phyloP scores from a whole-genome alignment of 768 basidiomycete species.

The Strobilomyces confusus region DNA sequence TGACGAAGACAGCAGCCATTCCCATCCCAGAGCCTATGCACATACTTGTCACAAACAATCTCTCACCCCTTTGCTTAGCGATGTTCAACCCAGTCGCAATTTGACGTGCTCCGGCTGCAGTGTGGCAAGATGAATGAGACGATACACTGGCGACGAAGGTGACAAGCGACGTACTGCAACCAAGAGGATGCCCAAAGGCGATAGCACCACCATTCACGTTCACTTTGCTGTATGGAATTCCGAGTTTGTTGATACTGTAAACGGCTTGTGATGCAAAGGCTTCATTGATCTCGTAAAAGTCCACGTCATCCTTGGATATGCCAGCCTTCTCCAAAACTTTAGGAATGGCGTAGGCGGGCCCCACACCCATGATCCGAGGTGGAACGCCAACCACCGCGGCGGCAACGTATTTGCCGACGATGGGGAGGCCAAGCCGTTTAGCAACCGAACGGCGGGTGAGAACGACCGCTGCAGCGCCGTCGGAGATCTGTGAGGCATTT shows the following conservation, averaged over 20 bases:
- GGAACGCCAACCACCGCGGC: conserved; percentile 74
- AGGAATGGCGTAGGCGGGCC: conserved; percentile 86
- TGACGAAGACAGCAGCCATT: conserved; percentile 84
- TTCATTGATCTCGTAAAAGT: conserved; percentile 92
- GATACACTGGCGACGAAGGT: neutral
- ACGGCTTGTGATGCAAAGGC: conserved; percentile 85
- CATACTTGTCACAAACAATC: conserved; percentile 88
- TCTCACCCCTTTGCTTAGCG: conserved; percentile 69
- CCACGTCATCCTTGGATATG: conserved; percentile 65
- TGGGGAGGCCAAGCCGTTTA: conserved; percentile 77
- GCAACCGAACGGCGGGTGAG: conserved; percentile 78
- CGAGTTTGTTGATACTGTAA: conserved; percentile 64
- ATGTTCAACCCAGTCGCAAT: conserved; percentile 81
- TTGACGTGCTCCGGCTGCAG: conserved; percentile 75
- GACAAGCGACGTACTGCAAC: conserved; percentile 58
- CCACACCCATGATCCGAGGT: conserved; percentile 87
- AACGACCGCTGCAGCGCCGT: conserved; percentile 88
- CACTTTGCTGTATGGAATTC: conserved; percentile 72
- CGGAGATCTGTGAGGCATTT: conserved; percentile 87
- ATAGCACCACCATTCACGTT: conserved; percentile 89
- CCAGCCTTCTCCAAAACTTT: conserved; percentile 64
- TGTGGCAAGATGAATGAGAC: conserved; percentile 6
- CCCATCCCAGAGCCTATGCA: conserved; percentile 90
- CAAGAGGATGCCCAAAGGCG: conserved; percentile 85
- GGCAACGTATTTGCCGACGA: conserved; percentile 80